Percentiles rank a stretch among this genome's conserved stretches.
Evolutionary conservation across 2,329 filamentous ascomycete genomes (phyloP).

Genomic region (Diaporthe nobilis): DNA sequence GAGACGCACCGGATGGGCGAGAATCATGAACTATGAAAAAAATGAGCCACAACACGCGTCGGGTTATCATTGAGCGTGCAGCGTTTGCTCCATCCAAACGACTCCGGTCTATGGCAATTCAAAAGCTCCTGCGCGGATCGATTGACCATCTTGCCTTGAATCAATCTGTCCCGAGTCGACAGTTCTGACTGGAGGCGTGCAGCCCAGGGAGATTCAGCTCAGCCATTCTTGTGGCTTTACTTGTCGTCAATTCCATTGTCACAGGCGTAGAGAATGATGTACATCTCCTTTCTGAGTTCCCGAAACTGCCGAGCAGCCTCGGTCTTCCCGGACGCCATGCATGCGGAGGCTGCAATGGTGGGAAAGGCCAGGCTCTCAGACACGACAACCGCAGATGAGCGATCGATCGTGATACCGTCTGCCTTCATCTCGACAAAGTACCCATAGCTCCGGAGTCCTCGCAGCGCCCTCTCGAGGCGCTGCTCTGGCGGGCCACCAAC

Average conservation of each 20-base stretch:
- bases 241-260: neutral
- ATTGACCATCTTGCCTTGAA: too few relatives aligned
- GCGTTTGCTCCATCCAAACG: too few relatives aligned
- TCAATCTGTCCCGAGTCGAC: too few relatives aligned
- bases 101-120: too few relatives aligned
- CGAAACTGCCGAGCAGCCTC: neutral
- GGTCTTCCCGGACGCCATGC: neutral
- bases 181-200: too few relatives aligned
- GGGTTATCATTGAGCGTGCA: too few relatives aligned
- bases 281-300: slow-evolving; percentile 8
- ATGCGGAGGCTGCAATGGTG: neutral
- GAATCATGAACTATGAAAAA: too few relatives aligned
- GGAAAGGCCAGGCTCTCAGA: neutral
- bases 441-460: neutral
- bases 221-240: too few relatives aligned
- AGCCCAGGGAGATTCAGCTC: too few relatives aligned
- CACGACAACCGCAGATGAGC: neutral
- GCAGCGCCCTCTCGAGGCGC: neutral
- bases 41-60: too few relatives aligned
- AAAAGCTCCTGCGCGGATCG: too few relatives aligned
- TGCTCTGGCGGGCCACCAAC: neutral
- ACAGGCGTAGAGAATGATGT: neutral
- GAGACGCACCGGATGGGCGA: neutral
- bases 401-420: neutral
- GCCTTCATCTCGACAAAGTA: neutral